Evolutionary conservation across 2,329 filamentous ascomycete species (phyloP).

Genomic region (Penicillium sp.): DNA sequence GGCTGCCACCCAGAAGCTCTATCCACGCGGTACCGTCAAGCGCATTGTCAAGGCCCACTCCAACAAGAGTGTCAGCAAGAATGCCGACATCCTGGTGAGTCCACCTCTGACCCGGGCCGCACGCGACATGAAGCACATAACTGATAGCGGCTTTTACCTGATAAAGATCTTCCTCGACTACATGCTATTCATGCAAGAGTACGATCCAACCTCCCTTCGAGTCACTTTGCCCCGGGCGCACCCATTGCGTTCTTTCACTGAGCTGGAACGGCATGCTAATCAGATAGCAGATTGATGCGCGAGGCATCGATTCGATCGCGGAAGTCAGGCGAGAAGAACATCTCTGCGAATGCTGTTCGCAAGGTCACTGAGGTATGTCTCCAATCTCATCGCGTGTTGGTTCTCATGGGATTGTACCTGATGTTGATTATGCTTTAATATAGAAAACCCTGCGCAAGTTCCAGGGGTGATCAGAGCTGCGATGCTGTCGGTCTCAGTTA

Average conservation of each 20-base stretch:
- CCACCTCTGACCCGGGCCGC: neutral
- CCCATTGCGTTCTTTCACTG: neutral
- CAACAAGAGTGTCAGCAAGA: constrained; percentile 75
- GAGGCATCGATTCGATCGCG: constrained; percentile 76
- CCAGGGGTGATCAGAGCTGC: constrained; percentile 53
- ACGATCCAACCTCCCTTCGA: constrained; percentile 25
- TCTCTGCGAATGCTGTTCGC: constrained; percentile 73
- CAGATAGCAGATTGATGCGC: constrained; percentile 63
- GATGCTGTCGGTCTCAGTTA: neutral
- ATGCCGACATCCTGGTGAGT: constrained; percentile 77
- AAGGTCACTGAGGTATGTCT: constrained; percentile 71
- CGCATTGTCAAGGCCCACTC: constrained; percentile 89
- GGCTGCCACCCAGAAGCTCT: constrained; percentile 69
- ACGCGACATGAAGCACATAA: neutral
- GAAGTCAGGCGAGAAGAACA: constrained; percentile 67
- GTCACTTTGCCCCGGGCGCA: neutral
- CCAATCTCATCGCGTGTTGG: neutral
- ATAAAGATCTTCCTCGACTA: constrained; percentile 79
- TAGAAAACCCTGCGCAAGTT: constrained; percentile 67
- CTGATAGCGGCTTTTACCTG: neutral
- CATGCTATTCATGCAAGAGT: constrained; percentile 72
- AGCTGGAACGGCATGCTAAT: neutral
- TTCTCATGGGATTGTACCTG: neutral
- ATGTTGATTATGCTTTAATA: constrained; percentile 3
- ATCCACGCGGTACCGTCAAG: constrained; percentile 80